Base-by-base conservation (phyloP, 2,329 filamentous ascomycete genomes). In the Lecanoromycetidae sp. region DNA sequence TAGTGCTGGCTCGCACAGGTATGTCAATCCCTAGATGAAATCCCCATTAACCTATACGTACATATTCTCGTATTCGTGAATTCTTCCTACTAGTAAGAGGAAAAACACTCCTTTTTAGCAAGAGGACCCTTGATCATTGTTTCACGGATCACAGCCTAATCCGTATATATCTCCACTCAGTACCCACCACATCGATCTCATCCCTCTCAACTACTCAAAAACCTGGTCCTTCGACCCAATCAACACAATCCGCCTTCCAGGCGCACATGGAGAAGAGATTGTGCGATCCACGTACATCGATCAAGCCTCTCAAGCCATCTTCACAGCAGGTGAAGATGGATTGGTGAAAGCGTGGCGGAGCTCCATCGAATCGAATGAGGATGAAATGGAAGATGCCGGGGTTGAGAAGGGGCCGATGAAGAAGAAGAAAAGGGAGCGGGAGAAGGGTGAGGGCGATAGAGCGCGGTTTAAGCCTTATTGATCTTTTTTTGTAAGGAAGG, bases 1-100 rank as follows among this genome's bases (percentile, higher is more conserved):
- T 48, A 71, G 65, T 5, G 66, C 66, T 19, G 72, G 71, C 8
- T 71, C 69, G 49, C 71, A 72, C 46, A 66, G 66, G 71, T 72
- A 60, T 40, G 46, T 27, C 22, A 10, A 13, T 27, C 8, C 17
- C 12, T 40, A 15, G 13, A 10, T 33, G 8, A 8, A n/a, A 3
- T 17, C 5, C 7, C 9, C 5, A n/a, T 4, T 5, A 12, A 12
- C 9, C 19, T 7, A 8, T 12, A 13, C 17, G 9, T n/a, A 6
- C 5, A 3, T 4, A 22, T 8, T 38, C 22, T 37, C 10, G 30
- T 9, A 29, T 19, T n/a, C 26, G n/a, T n/a, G n/a, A n/a, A n/a
- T n/a, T n/a, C n/a, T n/a, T n/a, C n/a, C n/a, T n/a, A n/a, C n/a
- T n/a, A n/a, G n/a, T n/a, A n/a, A n/a, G n/a, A n/a, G n/a, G n/a